These are phyloP conservation scores for Phellinidium pouzarii DNA, from an alignment of 1,284 basidiomycete genomes.

Conservation along the genomic window DNA sequence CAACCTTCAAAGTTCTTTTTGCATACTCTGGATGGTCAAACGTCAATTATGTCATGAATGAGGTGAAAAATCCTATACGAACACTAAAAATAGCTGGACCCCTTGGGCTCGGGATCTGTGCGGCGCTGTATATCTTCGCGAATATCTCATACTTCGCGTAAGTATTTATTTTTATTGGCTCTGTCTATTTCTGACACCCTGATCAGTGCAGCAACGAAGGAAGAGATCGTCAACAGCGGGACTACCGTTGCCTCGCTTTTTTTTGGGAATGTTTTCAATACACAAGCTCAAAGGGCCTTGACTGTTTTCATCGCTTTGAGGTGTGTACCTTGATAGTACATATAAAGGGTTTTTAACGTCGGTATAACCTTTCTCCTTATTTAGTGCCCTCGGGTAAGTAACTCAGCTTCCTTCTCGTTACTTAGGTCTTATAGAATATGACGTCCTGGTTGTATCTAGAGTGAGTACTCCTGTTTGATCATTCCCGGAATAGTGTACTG, in stretches of 20 bases:
- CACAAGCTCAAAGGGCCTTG: slow-evolving; percentile 38
- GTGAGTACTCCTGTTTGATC: not conserved
- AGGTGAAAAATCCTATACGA: slow-evolving; percentile 43
- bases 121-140: slow-evolving; percentile 42
- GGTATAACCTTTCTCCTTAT: not conserved
- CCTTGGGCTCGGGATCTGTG: slow-evolving; percentile 41
- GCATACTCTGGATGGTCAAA: slow-evolving; percentile 51
- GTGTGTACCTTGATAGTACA: slow-evolving; percentile 21
- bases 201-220: slow-evolving; percentile 33
- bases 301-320: slow-evolving; percentile 48
- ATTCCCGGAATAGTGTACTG: not conserved
- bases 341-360: not conserved
- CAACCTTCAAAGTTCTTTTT: slow-evolving; percentile 50
- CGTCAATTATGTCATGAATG: slow-evolving; percentile 48
- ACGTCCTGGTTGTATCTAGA: not conserved
- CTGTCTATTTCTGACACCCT: not conserved
- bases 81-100: slow-evolving; percentile 51
- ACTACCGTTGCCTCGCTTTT: slow-evolving; percentile 49
- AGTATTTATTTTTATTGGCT: slow-evolving; percentile 11
- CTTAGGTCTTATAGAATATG: not conserved
- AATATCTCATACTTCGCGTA: slow-evolving; percentile 48
- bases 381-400: slow-evolving; percentile 12
- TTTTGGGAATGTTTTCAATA: slow-evolving; percentile 49
- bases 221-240: slow-evolving; percentile 37
- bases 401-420: not conserved